Conservation (phyloP, 169 alveolate species). For the Eimeria acervulina region DNA sequence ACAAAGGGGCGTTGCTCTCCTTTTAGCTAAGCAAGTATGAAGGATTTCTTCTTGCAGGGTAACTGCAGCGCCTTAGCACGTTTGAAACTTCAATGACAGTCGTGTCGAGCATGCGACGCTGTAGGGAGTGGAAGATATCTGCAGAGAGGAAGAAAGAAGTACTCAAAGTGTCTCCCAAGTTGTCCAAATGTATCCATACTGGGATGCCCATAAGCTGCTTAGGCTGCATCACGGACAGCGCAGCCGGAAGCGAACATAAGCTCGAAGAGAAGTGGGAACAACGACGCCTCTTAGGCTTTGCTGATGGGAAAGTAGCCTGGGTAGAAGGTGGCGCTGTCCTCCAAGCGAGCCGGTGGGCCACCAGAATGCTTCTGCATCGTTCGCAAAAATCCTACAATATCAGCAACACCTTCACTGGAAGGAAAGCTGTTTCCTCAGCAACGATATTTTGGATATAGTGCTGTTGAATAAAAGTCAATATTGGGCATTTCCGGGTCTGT, state of each 20-base stretch:
- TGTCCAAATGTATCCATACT: background rate
- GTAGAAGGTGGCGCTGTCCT: background rate
- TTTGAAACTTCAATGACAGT: background rate
- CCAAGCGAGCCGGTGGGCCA: constrained; percentile 16
- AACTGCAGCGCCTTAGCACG: background rate
- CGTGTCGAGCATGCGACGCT: background rate
- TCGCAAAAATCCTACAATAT: background rate
- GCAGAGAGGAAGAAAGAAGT: background rate
- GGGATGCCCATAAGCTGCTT: constrained; percentile 58
- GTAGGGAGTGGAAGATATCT: constrained; percentile 51
- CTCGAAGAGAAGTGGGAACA: background rate
- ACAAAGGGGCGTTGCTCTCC: background rate
- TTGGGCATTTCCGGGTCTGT: background rate
- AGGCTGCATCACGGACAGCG: background rate
- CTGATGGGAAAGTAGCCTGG: constrained; percentile 60
- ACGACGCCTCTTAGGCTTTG: constrained; percentile 6
- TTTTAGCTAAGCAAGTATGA: background rate
- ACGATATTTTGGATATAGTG: background rate
- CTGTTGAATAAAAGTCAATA: background rate
- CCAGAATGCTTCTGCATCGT: background rate
- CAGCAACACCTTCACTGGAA: background rate
- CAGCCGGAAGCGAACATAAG: background rate
- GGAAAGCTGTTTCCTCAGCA: background rate
- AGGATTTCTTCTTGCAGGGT: background rate
- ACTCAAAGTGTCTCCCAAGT: background rate